These are phyloP conservation scores for Argentina anserina DNA, from an alignment of 306 rosid species.

Conservation along the genomic window DNA sequence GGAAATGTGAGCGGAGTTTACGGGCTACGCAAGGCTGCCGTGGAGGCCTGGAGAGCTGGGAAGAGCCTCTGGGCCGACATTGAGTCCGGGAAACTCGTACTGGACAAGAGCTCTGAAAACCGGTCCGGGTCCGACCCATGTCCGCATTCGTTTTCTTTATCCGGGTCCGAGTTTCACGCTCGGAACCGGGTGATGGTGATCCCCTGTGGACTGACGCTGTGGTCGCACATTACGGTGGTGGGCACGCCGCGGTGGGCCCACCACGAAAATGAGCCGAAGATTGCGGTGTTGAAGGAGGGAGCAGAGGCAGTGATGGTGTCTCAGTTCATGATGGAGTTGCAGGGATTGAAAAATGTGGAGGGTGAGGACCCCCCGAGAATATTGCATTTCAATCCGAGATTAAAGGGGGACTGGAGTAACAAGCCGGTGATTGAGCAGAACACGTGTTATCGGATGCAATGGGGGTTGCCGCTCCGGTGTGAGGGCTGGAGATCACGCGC, in stretches of 20 bases:
- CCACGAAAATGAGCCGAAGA: conserved; percentile 66
- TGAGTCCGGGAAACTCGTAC: conserved; percentile 41
- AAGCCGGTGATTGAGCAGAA: conserved; percentile 85
- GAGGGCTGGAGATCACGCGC: conserved; percentile 89
- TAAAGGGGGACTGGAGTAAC: conserved; percentile 94
- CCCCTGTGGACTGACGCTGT: conserved; percentile 80
- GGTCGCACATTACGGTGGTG: conserved; percentile 90
- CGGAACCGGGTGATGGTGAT: conserved; percentile 53
- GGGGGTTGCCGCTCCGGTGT: conserved; percentile 83
- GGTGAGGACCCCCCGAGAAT: conserved; percentile 93
- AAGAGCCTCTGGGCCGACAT: conserved; percentile 65
- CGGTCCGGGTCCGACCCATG: conserved; percentile 62
- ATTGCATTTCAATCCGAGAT: conserved; percentile 90
- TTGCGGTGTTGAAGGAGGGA: conserved; percentile 62
- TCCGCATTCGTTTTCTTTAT: conserved; percentile 52
- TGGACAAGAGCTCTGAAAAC: conserved; percentile 37
- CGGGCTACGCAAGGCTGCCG: conserved; percentile 60
- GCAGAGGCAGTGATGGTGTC: conserved; percentile 76
- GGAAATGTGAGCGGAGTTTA: conserved; percentile 34
- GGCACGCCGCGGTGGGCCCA: conserved; percentile 93
- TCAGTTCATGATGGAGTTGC: conserved; percentile 91
- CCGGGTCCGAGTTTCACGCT: conserved; percentile 51
- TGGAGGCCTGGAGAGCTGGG: conserved; percentile 69
- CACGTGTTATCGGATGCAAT: conserved; percentile 93
- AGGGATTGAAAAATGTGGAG: conserved; percentile 84